Evolutionary conservation across 768 basidiomycete species (phyloP), one percentile per base, ranked within the genome.

Genomic region (Termitomyces sp.): DNA sequence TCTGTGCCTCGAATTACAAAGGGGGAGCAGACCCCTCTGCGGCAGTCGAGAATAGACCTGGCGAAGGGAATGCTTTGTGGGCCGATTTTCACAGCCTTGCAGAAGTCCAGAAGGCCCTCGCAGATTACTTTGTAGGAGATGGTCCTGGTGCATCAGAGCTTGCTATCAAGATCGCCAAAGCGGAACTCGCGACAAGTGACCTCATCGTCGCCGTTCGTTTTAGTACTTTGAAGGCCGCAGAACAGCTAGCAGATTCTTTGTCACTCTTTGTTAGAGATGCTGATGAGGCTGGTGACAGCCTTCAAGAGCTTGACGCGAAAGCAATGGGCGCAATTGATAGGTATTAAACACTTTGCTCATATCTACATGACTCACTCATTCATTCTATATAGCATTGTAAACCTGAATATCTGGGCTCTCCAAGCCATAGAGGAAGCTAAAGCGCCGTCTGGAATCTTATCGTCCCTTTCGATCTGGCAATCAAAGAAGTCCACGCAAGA

Each of bases 131-230:
- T 47, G 66, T 77, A 6, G 78, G 71, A 33, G 75, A 78, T 52
- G 69, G 75, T 0, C 70, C 73, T 0, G 77, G 79, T 4, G 72
- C 76, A 2, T 75, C 78, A 0, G 72, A 71, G n/a, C 62, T 84
- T n/a, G 76, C 79, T 2, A 67, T 80, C 22, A 76, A 80, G 34
- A 76, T 84, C 57, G 71, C 78, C 62, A 78, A 77, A 66, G 78
- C 82, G 27, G 80, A 84, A 55, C 78, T 84, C 70, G 83, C 81
- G 18, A 81, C 78, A 8, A 71, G 62, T 51, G 82, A 85, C 58
- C 75, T 85, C 31, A 65, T 76, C n/a, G 70, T 75, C 18, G 69
- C 83, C 30, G 79, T 85, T 16, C 73, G 73, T 33, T 67, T 70
- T 58, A 84, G 82, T 62, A 72, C 76, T 15, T 69, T 84, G 57